Conservation (phyloP, 345 rosid genomes). For the Populus tremula region DNA sequence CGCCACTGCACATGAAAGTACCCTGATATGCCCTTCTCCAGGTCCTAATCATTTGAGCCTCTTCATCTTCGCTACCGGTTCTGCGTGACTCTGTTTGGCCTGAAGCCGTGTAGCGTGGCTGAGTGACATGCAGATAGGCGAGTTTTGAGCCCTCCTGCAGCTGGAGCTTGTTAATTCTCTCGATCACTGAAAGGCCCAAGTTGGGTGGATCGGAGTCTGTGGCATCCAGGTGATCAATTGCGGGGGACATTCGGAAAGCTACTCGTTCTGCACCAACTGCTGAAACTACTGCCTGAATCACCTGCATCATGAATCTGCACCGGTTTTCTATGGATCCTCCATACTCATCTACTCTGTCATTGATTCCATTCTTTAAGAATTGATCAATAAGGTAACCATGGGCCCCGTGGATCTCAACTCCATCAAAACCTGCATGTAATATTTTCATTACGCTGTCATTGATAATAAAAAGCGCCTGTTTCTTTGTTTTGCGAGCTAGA, state of each 20-base stretch:
- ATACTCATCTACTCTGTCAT: slow-evolving; percentile 74
- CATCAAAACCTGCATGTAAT: slow-evolving; percentile 61
- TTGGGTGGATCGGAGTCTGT: slow-evolving; percentile 62
- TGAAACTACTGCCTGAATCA: slow-evolving; percentile 49
- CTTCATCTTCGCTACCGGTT: slow-evolving; percentile 63
- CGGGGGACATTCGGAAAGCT: slow-evolving; percentile 74
- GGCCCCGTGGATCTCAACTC: slow-evolving; percentile 83
- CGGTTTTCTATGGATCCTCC: slow-evolving; percentile 72
- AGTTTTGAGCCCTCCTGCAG: slow-evolving; percentile 44
- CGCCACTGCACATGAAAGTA: slow-evolving; percentile 73
- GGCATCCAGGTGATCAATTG: slow-evolving; percentile 75
- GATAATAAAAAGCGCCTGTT: background rate
- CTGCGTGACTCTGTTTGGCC: slow-evolving; percentile 62
- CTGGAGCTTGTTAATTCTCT: slow-evolving; percentile 61
- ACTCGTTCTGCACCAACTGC: slow-evolving; percentile 61
- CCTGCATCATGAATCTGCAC: slow-evolving; percentile 62
- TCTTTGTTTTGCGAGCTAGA: background rate
- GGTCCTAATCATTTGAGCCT: slow-evolving; percentile 47
- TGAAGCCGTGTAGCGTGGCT: slow-evolving; percentile 65
- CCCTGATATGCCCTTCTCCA: slow-evolving; percentile 60
- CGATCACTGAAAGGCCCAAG: slow-evolving; percentile 62
- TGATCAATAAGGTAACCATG: slow-evolving; percentile 90
- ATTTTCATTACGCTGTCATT: background rate
- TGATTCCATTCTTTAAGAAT: slow-evolving; percentile 77
- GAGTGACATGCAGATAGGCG: slow-evolving; percentile 74